Percentiles rank a stretch among this genome's conserved stretches.
Conservation (phyloP, 345 rosid genomes). For the Brassica cretica region DNA sequence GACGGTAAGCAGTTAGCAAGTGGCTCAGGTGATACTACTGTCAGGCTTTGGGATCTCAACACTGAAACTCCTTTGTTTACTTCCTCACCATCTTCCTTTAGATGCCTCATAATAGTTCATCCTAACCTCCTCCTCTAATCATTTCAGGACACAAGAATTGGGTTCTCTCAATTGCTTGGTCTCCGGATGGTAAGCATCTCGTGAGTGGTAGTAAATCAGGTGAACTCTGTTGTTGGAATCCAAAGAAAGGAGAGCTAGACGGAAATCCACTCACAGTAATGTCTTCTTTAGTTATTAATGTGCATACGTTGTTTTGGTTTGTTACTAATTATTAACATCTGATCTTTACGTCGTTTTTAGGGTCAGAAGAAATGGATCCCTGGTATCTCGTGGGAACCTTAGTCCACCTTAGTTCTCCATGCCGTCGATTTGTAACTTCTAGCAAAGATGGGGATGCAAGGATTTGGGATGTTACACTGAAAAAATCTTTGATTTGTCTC, state of each 20-base stretch:
- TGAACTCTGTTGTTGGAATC: conserved; percentile 87
- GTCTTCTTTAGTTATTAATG: conserved; percentile 13
- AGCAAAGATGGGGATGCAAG: conserved; percentile 99
- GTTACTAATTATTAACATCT: background rate
- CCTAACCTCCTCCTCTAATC: background rate
- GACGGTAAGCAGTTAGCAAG: conserved; percentile 91
- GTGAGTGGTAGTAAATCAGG: conserved; percentile 93
- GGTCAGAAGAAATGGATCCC: conserved; percentile 99
- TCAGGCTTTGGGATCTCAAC: conserved; percentile 90
- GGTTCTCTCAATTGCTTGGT: conserved; percentile 95
- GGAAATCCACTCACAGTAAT: conserved; percentile 69
- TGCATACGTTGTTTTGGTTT: background rate
- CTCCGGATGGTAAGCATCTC: conserved; percentile 90
- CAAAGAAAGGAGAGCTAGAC: conserved; percentile 73
- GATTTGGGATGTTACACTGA: conserved; percentile 80
- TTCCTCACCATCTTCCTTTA: background rate
- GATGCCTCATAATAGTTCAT: background rate
- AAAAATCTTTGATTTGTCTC: conserved; percentile 71
- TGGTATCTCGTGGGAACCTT: conserved; percentile 95
- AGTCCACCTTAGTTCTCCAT: conserved; percentile 84
- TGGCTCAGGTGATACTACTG: conserved; percentile 96
- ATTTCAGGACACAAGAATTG: conserved; percentile 88
- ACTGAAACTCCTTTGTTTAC: conserved; percentile 94
- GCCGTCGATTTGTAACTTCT: conserved; percentile 90
- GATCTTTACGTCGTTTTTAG: conserved; percentile 43